phyloP scores from a whole-genome alignment of 2,329 filamentous ascomycete species.

The Drechslerella stenobrocha region DNA sequence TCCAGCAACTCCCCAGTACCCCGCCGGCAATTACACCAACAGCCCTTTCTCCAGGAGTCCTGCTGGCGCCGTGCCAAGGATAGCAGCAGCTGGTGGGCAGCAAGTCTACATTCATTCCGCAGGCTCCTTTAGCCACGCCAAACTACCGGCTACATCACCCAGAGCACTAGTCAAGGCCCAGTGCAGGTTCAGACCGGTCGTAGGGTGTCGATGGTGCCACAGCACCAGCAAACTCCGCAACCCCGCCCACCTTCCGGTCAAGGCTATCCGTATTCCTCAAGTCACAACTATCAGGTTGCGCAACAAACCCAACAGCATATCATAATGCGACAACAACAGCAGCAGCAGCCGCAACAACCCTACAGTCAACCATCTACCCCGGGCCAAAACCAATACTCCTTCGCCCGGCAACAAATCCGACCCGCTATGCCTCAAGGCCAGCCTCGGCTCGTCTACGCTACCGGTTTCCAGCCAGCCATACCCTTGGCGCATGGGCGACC shows the following conservation, averaged over 20 bases:
- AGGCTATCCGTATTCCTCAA: slow-evolving; percentile 19
- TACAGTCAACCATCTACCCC: slow-evolving; percentile 25
- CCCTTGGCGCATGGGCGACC: slow-evolving; percentile 31
- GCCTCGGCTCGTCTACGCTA: slow-evolving; percentile 15
- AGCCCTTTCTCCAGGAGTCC: slow-evolving; percentile 37
- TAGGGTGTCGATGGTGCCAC: slow-evolving; percentile 36
- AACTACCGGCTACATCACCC: slow-evolving; percentile 27
- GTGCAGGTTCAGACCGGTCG: slow-evolving; percentile 34
- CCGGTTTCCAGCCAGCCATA: slow-evolving; percentile 11
- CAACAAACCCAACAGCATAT: slow-evolving; percentile 41
- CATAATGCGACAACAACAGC: slow-evolving; percentile 24
- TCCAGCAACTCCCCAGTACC: slow-evolving; percentile 24
- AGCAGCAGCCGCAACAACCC: slow-evolving; percentile 26
- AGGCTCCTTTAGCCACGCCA: slow-evolving; percentile 25
- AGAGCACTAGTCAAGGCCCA: slow-evolving; percentile 21
- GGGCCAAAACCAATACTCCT: slow-evolving; percentile 22
- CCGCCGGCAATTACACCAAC: slow-evolving; percentile 16
- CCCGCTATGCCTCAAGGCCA: slow-evolving; percentile 24
- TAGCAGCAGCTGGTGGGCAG: slow-evolving; percentile 13
- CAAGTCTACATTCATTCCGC: slow-evolving; percentile 22
- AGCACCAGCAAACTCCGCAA: slow-evolving; percentile 20
- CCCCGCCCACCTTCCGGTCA: slow-evolving; percentile 30
- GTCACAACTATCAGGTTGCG: slow-evolving; percentile 34
- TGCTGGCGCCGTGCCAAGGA: slow-evolving; percentile 25
- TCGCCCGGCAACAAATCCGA: slow-evolving; percentile 18